Percentiles rank a stretch among this genome's conserved stretches.
Conservation (phyloP, 495 filamentous ascomycete genomes). For the Talaromyces borbonicus region DNA sequence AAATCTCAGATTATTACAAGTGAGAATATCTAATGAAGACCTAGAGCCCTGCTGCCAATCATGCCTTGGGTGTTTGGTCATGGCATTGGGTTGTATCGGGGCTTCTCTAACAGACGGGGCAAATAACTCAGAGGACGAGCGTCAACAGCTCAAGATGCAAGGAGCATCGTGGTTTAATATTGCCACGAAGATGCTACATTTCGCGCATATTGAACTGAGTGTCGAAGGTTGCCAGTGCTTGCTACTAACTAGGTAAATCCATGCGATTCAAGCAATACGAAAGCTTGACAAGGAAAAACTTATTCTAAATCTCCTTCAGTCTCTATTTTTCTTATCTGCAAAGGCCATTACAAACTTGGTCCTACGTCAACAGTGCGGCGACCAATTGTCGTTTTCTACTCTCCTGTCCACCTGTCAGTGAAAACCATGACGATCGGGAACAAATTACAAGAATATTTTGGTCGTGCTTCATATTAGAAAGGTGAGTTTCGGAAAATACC, state of each 20-base stretch:
- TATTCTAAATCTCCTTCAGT: conserved; percentile 1
- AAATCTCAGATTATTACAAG: neutral
- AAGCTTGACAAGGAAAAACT: neutral
- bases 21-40: neutral
- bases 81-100: conserved; percentile 11
- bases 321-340: conserved; percentile 13
- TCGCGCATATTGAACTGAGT: conserved; percentile 10
- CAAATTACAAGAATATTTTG: conserved; percentile 38
- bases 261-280: neutral
- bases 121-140: neutral
- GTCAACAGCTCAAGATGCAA: neutral
- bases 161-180: conserved; percentile 6
- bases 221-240: conserved; percentile 11
- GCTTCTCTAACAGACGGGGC: conserved; percentile 6
- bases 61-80: conserved; percentile 9
- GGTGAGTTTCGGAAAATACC: conserved; percentile 5
- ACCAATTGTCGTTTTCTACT: conserved; percentile 13
- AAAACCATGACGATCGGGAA: conserved; percentile 21
- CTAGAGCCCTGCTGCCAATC: conserved; percentile 5
- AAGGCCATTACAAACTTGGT: conserved; percentile 13
- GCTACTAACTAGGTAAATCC: conserved; percentile 10
- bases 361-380: conserved; percentile 11
- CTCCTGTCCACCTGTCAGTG: conserved; percentile 4
- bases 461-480: conserved; percentile 40
- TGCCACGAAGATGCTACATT: conserved; percentile 10